Base-by-base conservation (phyloP, 169 alveolate genomes). In the Sarcocystis neurona region DNA sequence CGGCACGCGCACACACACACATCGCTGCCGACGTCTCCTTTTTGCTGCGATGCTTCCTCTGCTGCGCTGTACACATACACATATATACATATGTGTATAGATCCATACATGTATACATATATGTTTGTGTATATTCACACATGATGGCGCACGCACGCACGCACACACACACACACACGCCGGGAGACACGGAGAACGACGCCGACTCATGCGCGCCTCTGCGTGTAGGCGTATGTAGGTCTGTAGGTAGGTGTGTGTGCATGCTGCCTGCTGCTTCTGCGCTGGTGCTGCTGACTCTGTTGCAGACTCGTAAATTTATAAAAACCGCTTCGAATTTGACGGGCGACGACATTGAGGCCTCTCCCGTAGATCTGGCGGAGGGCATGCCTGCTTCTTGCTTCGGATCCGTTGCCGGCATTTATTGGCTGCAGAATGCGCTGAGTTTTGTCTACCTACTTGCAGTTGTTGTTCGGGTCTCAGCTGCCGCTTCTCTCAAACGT, bases 351-450 rank as follows among this genome's bases (percentile, higher is more conserved):
- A 47, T 79, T 39, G 87, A 50, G 77, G 34, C 82, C 10, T 72
- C 82, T 12, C 82, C 82, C 32, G 53, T 44, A 12, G 87, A 79
- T 37, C 72, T 50, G 20, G 87, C 87, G 32, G 87, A 79, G 0
- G 87, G 87, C 48, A 43, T 79, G 74, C 87, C 87, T 2, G 74
- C 87, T 8, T 79, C 87, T 8, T 79, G 87, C 34, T 79, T 79
- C 56, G 72, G 60, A 72, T 79, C 75, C 41, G 72, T 44, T 37
- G 87, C 87, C 27, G 53, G 77, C 37, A 48, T 48, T 4, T 79
- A 79, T 75, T 79, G 87, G 87, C 70, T 79, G 47, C 87, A 79
- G 75, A 34, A 44, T 18, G 75, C 53, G 50, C 72, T 79, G 30
- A 79, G 87, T 34, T 47, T 50, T 23, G 48, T 79, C 12, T 79